A percentile compares a stretch with the other conserved stretches of the same genome.
Conservation (phyloP, 805 yeast genomes). For the Candida corydali region DNA sequence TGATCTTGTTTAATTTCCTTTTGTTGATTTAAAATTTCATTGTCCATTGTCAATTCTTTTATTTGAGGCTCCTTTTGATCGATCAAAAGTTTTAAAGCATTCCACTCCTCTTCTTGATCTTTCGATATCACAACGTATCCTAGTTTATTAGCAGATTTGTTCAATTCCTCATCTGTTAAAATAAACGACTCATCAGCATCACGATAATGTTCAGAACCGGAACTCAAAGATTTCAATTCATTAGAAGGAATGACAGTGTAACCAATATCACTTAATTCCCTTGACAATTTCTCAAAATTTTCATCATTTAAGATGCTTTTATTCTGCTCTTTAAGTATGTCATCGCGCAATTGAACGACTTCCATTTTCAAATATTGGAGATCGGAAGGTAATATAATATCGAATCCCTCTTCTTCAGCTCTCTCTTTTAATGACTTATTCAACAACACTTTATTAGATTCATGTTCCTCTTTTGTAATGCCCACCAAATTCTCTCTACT, state of each 20-base stretch:
- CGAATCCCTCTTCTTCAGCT: constrained; percentile 8
- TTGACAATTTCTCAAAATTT: constrained; percentile 3
- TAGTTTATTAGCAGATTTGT: constrained; percentile 20
- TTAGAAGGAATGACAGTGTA: constrained; percentile 16
- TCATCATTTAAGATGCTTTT: constrained; percentile 8
- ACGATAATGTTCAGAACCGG: constrained; percentile 8
- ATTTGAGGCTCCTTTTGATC: constrained; percentile 30
- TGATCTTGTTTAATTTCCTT: constrained; percentile 4
- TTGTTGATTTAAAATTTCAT: constrained; percentile 2
- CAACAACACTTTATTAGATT: background rate
- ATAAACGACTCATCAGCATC: constrained; percentile 30
- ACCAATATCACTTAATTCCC: constrained; percentile 34
- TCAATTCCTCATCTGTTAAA: constrained; percentile 23
- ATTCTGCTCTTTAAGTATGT: constrained; percentile 10
- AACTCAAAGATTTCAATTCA: constrained; percentile 11
- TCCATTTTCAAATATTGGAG: constrained; percentile 10
- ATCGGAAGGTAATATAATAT: constrained; percentile 12
- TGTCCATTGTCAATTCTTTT: constrained; percentile 15
- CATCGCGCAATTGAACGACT: constrained; percentile 12
- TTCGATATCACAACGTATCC: constrained; percentile 21
- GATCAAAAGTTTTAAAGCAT: constrained; percentile 19
- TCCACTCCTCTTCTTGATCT: constrained; percentile 16
- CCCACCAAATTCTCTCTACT: constrained; percentile 15
- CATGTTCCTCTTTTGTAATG: constrained; percentile 16
- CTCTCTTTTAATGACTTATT: constrained; percentile 6